Percentiles rank a stretch among this genome's conserved stretches.
These are phyloP conservation scores for Irpex sp. DNA, from an alignment of 1,284 basidiomycete genomes.

Conservation along the genomic window DNA sequence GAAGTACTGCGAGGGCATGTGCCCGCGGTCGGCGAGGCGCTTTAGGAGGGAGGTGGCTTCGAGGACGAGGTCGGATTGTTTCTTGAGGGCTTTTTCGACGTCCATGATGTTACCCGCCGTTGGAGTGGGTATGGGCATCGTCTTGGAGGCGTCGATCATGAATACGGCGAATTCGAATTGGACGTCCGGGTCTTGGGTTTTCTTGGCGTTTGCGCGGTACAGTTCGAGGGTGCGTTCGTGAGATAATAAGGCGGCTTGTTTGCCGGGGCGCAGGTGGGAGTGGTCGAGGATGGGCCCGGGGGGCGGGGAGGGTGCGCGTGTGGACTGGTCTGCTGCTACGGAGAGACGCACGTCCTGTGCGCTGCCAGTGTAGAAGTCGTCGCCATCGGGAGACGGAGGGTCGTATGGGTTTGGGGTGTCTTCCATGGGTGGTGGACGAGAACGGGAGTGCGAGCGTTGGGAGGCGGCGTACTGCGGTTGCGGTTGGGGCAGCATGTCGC, in stretches of 20 bases:
- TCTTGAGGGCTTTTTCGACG: conserved; percentile 76
- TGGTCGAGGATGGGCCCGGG: conserved; percentile 78
- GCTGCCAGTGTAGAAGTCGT: conserved; percentile 37
- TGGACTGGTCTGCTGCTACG: conserved; percentile 33
- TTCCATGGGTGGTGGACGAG: conserved; percentile 6
- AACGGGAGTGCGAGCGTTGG: conserved; percentile 20
- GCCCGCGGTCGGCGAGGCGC: conserved; percentile 89
- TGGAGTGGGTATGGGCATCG: conserved; percentile 69
- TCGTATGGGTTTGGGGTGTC: conserved; percentile 26
- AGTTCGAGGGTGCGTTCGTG: conserved; percentile 96
- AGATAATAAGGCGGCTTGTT: conserved; percentile 87
- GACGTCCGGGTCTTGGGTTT: conserved; percentile 96
- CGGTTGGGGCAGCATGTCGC: conserved; percentile 7
- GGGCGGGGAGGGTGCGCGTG: conserved; percentile 50
- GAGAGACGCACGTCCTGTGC: conserved; percentile 26
- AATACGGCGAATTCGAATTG: conserved; percentile 99
- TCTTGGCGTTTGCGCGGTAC: conserved; percentile 97
- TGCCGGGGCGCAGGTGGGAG: conserved; percentile 91
- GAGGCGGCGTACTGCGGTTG: conserved; percentile 25
- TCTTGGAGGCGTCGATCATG: conserved; percentile 95
- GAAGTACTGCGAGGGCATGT: conserved; percentile 94
- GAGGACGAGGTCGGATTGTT: conserved; percentile 81
- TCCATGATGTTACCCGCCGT: conserved; percentile 71
- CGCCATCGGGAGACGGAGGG: conserved; percentile 28
- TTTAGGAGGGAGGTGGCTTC: conserved; percentile 88